phyloP scores from a whole-genome alignment of 805 yeast genomes.

The Sungouiozyma intestinalis region DNA sequence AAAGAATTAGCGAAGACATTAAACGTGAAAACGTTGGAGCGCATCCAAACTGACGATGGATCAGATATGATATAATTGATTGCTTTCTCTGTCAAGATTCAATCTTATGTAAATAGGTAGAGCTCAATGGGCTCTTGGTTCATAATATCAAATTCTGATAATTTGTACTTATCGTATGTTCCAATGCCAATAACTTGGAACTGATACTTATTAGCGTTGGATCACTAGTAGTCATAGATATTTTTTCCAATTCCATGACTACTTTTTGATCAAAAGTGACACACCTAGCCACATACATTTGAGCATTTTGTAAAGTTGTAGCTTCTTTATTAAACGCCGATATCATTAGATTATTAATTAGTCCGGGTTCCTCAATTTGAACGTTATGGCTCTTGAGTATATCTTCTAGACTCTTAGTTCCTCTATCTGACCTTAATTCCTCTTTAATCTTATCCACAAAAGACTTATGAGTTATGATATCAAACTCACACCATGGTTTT shows the following conservation, averaged over 20 bases:
- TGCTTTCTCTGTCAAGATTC: neutral
- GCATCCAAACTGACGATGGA: slow-evolving; percentile 27
- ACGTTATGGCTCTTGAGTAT: slow-evolving; percentile 33
- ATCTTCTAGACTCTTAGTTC: slow-evolving; percentile 27
- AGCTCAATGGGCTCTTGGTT: neutral
- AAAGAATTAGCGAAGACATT: slow-evolving; percentile 34
- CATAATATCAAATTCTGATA: slow-evolving; percentile 5
- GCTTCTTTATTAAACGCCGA: slow-evolving; percentile 26
- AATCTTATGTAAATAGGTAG: neutral
- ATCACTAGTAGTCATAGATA: slow-evolving; percentile 55
- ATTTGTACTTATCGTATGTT: slow-evolving; percentile 18
- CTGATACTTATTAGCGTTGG: slow-evolving; percentile 54
- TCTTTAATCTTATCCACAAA: slow-evolving; percentile 50
- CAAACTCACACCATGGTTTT: slow-evolving; percentile 54
- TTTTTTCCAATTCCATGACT: slow-evolving; percentile 49
- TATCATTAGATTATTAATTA: slow-evolving; percentile 29
- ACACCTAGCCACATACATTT: slow-evolving; percentile 51
- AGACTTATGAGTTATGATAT: slow-evolving; percentile 37
- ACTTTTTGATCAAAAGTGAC: slow-evolving; percentile 49
- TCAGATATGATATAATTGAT: slow-evolving; percentile 7
- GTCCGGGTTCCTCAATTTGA: slow-evolving; percentile 23
- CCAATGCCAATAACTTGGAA: slow-evolving; percentile 54
- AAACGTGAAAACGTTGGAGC: slow-evolving; percentile 31
- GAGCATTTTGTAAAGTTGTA: slow-evolving; percentile 30
- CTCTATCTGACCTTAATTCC: slow-evolving; percentile 39